Evolutionary conservation across 2,329 filamentous ascomycete genomes (phyloP).

Genomic region (Diaporthe ampelina): DNA sequence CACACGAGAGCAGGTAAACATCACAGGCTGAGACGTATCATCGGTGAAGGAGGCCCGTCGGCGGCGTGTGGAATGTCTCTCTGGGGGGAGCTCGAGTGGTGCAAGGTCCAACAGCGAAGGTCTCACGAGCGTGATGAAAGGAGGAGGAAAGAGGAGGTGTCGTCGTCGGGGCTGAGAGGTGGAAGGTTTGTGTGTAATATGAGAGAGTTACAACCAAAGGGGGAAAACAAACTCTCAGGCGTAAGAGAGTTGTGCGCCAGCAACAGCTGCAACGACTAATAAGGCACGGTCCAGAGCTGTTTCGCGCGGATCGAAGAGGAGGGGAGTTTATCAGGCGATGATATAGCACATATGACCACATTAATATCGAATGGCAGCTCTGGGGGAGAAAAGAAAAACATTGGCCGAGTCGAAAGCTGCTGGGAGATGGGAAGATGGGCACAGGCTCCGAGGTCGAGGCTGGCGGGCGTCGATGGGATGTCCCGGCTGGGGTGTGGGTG

Average conservation of each 20-base stretch:
- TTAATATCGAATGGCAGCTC: slow-evolving; percentile 22
- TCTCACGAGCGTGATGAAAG: slow-evolving; percentile 38
- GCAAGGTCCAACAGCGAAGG: slow-evolving; percentile 31
- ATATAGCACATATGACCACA: slow-evolving; percentile 23
- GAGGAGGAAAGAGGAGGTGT: neutral
- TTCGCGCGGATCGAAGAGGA: slow-evolving; percentile 1
- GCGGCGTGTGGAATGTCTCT: slow-evolving; percentile 23
- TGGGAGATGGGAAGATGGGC: slow-evolving; percentile 28
- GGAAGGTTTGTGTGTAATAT: slow-evolving; percentile 23
- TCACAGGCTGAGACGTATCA: slow-evolving; percentile 29
- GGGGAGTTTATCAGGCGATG: slow-evolving; percentile 17
- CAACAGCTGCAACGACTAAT: slow-evolving; percentile 10
- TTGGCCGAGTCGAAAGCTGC: slow-evolving; percentile 21
- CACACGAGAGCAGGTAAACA: slow-evolving; percentile 32
- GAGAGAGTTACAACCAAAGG: slow-evolving; percentile 8
- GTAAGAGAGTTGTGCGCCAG: slow-evolving; percentile 22
- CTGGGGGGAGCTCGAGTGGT: slow-evolving; percentile 10
- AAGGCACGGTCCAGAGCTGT: slow-evolving; percentile 1
- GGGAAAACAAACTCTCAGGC: slow-evolving; percentile 20
- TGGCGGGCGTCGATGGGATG: slow-evolving; percentile 26
- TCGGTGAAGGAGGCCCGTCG: slow-evolving; percentile 6
- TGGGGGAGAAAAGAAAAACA: slow-evolving; percentile 30
- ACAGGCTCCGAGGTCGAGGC: slow-evolving; percentile 30
- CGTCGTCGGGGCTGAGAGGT: neutral
- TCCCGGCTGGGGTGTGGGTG: slow-evolving; percentile 15